Base-by-base conservation (phyloP, 257 asterid genomes). In the Rehmannia glutinosa region DNA sequence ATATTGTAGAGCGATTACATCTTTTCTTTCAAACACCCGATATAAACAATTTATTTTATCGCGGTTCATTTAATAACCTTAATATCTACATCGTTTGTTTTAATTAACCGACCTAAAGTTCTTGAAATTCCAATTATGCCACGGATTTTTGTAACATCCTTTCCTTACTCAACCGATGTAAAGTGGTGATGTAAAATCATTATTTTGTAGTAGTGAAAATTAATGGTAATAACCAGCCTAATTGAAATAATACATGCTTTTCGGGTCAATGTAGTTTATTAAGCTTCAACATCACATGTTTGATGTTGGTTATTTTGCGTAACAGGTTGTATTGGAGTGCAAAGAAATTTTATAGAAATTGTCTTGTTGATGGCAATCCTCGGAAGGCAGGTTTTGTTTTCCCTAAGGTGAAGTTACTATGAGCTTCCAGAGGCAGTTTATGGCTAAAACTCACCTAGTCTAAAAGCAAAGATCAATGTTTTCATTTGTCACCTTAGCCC, bases 321-420 rank as follows among this genome's bases (percentile, higher is more conserved):
- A 75, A 73, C 87, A 92, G 98, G 96, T 92, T 35, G 85, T 89
- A 60, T 92, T 80, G 33, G 98, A 92, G 69, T 92, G 97, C 89
- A 92, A 77, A 76, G 97, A 90, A 73, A 87, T 92, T 2, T 92
- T n/a, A 92, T 30, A 86, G 81, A 43, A 75, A 83, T 35, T 78
- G 97, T 46, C 85, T 92, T 8, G 80, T 87, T 28, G 96, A 87
- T 52, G 98, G 98, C 24, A 86, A 85, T 66, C 98, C 97, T 54
- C 95, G 96, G 1, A 89, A 92, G 84, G 23, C 84, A 1, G 98
- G 98, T 28, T 92, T 89, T 27, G 93, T 92, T 27, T 92, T 89
- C 80, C 85, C 88, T 12, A 87, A 82, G 72, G 97, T 89, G 75
- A 92, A 92, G 88, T 76, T 81, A 52, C 71, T 92, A 21, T 53